These are phyloP conservation scores for Trichoderma parareesei DNA, from an alignment of 495 filamentous ascomycete species.

Conservation along the genomic window DNA sequence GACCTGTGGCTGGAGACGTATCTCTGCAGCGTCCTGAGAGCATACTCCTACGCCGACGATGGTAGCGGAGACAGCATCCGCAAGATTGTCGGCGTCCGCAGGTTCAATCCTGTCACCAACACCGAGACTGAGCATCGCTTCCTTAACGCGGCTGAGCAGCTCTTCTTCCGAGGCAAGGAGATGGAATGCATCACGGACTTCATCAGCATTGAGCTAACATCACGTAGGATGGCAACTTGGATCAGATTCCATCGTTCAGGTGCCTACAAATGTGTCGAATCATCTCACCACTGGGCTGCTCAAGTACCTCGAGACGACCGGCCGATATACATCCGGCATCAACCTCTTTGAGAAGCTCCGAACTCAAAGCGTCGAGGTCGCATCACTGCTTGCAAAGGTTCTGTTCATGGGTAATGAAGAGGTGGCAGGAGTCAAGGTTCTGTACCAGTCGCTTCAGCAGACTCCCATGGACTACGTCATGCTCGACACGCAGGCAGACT, in stretches of 20 bases:
- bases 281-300: constrained; percentile 85
- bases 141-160: constrained; percentile 83
- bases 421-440: constrained; percentile 80
- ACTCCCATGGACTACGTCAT: constrained; percentile 94
- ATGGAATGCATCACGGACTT: background rate
- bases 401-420: constrained; percentile 92
- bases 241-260: constrained; percentile 94
- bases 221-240: constrained; percentile 80
- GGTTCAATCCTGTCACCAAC: constrained; percentile 95
- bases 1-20: constrained; percentile 96
- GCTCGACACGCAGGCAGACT: constrained; percentile 88
- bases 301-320: constrained; percentile 95
- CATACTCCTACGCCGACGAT: constrained; percentile 94
- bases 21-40: constrained; percentile 83
- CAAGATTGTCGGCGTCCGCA: constrained; percentile 85
- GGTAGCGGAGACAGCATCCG: constrained; percentile 84
- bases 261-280: constrained; percentile 95
- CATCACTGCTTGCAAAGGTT: constrained; percentile 82
- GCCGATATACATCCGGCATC: constrained; percentile 89
- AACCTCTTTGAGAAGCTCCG: constrained; percentile 97
- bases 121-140: constrained; percentile 97
- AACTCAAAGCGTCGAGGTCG: constrained; percentile 82
- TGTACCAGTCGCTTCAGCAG: constrained; percentile 81
- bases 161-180: constrained; percentile 81
- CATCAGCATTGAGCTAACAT: constrained; percentile 11